Evolutionary conservation across 2,329 filamentous ascomycete genomes (phyloP).

Genomic region (Hypoxylon sp.): DNA sequence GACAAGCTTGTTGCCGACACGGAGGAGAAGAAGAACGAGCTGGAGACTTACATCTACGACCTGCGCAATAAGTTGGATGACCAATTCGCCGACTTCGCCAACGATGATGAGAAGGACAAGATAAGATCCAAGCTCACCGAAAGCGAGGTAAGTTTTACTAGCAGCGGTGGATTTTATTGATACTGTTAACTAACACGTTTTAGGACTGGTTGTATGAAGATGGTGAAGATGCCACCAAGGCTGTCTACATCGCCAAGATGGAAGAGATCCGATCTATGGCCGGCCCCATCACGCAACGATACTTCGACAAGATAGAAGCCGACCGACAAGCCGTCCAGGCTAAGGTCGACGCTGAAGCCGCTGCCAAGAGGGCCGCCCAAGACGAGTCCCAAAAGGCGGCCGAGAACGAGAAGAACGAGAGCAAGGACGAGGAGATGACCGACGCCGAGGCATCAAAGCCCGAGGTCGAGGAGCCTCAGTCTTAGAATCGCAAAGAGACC

Average conservation of each 20-base stretch:
- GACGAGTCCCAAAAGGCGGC: conserved; percentile 64
- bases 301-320: conserved; percentile 92
- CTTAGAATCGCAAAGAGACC: conserved; percentile 26
- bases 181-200: conserved; percentile 40
- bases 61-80: conserved; percentile 95
- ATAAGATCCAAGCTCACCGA: conserved; percentile 83
- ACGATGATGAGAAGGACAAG: conserved; percentile 90
- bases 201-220: conserved; percentile 99
- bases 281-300: conserved; percentile 90
- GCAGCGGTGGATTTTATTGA: neutral
- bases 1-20: conserved; percentile 98
- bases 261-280: conserved; percentile 93
- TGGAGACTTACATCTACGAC: conserved; percentile 97
- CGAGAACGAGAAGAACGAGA: conserved; percentile 60
- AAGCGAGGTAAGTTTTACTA: conserved; percentile 74
- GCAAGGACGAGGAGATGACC: conserved; percentile 70
- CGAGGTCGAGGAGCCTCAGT: conserved; percentile 58
- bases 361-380: conserved; percentile 73
- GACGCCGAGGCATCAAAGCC: conserved; percentile 65
- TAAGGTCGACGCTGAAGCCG: conserved; percentile 78
- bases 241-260: conserved; percentile 91
- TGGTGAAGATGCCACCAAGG: conserved; percentile 93
- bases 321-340: conserved; percentile 83
- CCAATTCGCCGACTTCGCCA: conserved; percentile 86
- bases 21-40: conserved; percentile 99